Evolutionary conservation across 768 basidiomycete species (phyloP).

Genomic region (Tephrocybe sp.): DNA sequence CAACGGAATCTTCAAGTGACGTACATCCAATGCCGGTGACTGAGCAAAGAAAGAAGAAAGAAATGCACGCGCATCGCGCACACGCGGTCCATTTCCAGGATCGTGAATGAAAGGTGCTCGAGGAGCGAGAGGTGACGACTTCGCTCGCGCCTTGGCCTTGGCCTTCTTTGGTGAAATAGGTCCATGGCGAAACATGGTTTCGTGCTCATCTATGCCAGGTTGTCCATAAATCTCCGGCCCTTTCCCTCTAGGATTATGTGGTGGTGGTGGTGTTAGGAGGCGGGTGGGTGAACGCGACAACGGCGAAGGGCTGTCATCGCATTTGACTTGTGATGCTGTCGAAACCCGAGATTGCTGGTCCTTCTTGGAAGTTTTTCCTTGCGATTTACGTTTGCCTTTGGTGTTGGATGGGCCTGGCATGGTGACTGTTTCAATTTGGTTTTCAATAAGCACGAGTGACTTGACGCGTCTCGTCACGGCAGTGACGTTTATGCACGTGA

Average conservation of each 20-base stretch:
- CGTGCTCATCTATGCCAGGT: background rate
- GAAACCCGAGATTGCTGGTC: slow-evolving; percentile 17
- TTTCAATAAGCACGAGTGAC: too few species aligned
- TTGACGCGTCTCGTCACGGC: slow-evolving; percentile 9
- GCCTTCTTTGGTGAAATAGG: background rate
- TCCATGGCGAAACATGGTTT: slow-evolving; percentile 10
- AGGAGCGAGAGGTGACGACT: slow-evolving; percentile 19
- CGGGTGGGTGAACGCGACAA: slow-evolving; percentile 20
- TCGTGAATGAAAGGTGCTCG: slow-evolving; percentile 68
- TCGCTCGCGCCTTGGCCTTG: background rate
- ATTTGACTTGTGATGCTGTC: slow-evolving; percentile 2
- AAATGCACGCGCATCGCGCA: slow-evolving; percentile 67
- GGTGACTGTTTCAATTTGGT: too few species aligned
- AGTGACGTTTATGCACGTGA: background rate
- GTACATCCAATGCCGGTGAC: slow-evolving; percentile 54
- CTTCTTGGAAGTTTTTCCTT: slow-evolving; percentile 38
- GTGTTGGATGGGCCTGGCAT: slow-evolving; percentile 69
- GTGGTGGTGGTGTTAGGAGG: slow-evolving; percentile 18
- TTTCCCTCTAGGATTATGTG: background rate
- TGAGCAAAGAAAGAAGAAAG: slow-evolving; percentile 67
- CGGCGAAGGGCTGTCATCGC: slow-evolving; percentile 15
- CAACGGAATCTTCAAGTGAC: slow-evolving; percentile 4
- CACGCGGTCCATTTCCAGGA: slow-evolving; percentile 78
- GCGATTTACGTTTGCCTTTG: slow-evolving; percentile 43
- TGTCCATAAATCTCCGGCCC: background rate